Evolutionary conservation across 2,329 filamentous ascomycete species (phyloP), one percentile per base, ranked within the genome.

Genomic region (Pestalotiopsis sp.): DNA sequence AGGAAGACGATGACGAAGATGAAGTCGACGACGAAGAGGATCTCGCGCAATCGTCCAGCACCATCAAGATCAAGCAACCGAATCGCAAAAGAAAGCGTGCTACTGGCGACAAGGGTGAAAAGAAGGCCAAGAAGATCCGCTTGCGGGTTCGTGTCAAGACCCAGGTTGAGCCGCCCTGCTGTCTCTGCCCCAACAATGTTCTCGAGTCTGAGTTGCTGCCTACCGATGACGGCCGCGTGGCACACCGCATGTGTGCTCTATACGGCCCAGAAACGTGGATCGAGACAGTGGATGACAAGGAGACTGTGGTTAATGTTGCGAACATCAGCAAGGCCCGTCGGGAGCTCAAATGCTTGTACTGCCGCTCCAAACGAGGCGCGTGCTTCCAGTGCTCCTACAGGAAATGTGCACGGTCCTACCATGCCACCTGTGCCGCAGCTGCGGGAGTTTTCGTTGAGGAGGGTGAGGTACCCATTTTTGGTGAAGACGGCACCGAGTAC

Each of bases 311-410:
- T 72, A 95, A 97, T 72, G 88, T 94, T 64, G 86, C 88, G n/a
- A 88, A 89, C 69, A 94, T 98, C 72, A 90, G 92, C 76, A 95
- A 96, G 78, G 93, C 92, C 67, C 92, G 95, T 22, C 83, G 97
- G 72, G 94, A 97, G 30, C 89, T 98, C 72, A 97, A 97, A 79
- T 99, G 96, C 79, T 89, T 97, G 70, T 97, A 93, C 81, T 99
- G 96, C 77, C 93, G 94, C 40, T 97, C 94, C 39, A 97, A 96
- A 79, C 92, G 92, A 67, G 96, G 96, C n/a, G 94, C 94, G 17
- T 98, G 95, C 81, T 97, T 99, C 81, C 95, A 98, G 79, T 99
- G 96, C 80, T 97, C 94, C 1, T 91, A 94, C 73, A 95, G 94
- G 83, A 98, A 97, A 78, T 99, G 96, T 75, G 92, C 93, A 3